Conservation (phyloP, 331 rosid genomes). For the Prunus yedoensis region DNA sequence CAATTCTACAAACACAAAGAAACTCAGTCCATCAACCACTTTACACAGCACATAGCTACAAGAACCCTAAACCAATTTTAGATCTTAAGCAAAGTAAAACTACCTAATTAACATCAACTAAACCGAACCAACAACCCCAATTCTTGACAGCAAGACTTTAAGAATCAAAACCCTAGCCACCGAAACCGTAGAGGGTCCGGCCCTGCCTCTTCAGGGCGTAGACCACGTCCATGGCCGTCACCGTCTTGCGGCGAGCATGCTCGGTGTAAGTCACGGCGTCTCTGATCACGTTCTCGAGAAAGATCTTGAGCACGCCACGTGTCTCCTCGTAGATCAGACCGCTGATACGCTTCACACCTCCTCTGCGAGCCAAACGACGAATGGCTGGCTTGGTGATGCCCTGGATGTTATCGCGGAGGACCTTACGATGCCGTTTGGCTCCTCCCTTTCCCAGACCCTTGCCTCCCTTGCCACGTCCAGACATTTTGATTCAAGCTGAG, state of each 20-base stretch:
- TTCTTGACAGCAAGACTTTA: constrained; percentile 21
- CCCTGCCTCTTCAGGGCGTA: constrained; percentile 28
- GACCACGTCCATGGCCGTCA: constrained; percentile 31
- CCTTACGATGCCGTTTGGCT: constrained; percentile 31
- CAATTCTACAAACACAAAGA: neutral
- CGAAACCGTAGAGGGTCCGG: constrained; percentile 25
- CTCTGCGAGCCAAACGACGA: constrained; percentile 18
- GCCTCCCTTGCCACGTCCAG: constrained; percentile 34
- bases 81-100: neutral
- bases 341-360: constrained; percentile 27
- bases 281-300: constrained; percentile 27
- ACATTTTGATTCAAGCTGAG: neutral
- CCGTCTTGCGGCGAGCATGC: constrained; percentile 21
- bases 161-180: neutral
- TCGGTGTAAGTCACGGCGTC: constrained; percentile 25
- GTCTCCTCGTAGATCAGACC: constrained; percentile 25
- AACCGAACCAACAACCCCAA: neutral
- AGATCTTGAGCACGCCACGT: constrained; percentile 26
- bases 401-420: constrained; percentile 30
- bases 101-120: neutral
- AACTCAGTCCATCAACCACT: neutral
- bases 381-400: constrained; percentile 19
- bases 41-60: neutral
- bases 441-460: constrained; percentile 30
- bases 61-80: neutral